Conservation (phyloP, 1,139 yeast species). For the Magnusiomyces tetraspermus region DNA sequence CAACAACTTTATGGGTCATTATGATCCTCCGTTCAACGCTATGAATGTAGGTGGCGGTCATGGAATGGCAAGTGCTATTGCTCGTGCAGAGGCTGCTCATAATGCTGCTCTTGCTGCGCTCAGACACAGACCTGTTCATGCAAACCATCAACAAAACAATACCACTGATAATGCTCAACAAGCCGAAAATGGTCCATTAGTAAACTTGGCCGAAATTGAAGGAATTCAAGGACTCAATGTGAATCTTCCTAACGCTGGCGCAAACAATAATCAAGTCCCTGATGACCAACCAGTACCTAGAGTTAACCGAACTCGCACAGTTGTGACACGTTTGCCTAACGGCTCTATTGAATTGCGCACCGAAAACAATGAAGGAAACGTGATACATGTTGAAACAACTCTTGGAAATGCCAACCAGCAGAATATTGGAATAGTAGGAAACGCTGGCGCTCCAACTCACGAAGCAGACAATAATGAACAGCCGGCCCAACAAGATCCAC, state of each 20-base stretch:
- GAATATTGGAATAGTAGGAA: neutral
- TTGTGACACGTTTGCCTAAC: neutral
- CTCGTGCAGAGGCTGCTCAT: neutral
- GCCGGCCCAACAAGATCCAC: neutral
- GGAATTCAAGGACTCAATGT: neutral
- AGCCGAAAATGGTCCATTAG: neutral
- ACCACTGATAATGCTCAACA: neutral
- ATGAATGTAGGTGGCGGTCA: neutral
- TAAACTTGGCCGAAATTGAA: neutral
- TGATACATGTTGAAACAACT: neutral
- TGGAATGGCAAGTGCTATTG: neutral
- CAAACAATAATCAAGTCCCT: neutral
- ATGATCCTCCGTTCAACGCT: slow-evolving; percentile 3
- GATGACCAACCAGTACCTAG: neutral
- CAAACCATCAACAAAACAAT: neutral
- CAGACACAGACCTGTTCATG: neutral
- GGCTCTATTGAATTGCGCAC: neutral
- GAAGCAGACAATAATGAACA: neutral
- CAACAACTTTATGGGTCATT: slow-evolving; percentile 20
- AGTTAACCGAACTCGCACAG: neutral
- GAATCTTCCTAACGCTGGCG: neutral
- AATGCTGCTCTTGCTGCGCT: neutral
- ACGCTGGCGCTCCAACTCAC: neutral
- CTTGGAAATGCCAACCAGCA: neutral
- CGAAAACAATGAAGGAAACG: neutral